Base-by-base conservation (phyloP, 2,329 filamentous ascomycete species). In the Talaromyces rugulosus region DNA sequence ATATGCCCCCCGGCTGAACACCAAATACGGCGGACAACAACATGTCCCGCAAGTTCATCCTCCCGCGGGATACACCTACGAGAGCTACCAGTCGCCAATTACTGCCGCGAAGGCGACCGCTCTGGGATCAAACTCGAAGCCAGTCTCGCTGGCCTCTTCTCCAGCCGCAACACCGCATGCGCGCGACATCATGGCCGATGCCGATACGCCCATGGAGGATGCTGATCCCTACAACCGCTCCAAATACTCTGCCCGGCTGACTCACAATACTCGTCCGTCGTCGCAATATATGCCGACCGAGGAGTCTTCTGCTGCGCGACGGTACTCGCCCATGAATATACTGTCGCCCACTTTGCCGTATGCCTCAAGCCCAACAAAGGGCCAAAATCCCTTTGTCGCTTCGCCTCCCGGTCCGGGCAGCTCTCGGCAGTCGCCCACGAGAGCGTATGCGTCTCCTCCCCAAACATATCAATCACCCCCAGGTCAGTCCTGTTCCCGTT, bases 321-420 rank as follows among this genome's bases (percentile, higher is more conserved):
- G 93, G 73, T 98, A 98, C 78, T 98, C 94, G 54, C 95, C 94
- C 66, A 97, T 97, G 93, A 94, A 96, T 75, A 85, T 87, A 16
- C 81, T 96, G 64, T 92, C 92, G 64, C 91, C 92, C 47, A 87
- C 89, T 36, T 89, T 90, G 61, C 88, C 92, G 36, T 96, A 96
- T 78, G 84, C 86, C 73, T 83, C 79, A 78, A 90, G 81, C 74
- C 85, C 81, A 65, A 86, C 80, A 72, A 81, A 81, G 74, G 34
- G 40, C 12, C 79, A 80, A 63, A 77, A 76, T 69, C 71, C 78
- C 33, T 83, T 83, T 67, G 76, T 76, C 54, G 83, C 84, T 79
- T 89, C 80, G 81, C 82, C 75, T 69, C 80, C 68, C 18, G 64
- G 68, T 18, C 64, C 73, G 76, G 83, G 67, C 75, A 83, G 68